phyloP scores from a whole-genome alignment of 2,329 filamentous ascomycete species.

The Talaromyces albobiverticillius region DNA sequence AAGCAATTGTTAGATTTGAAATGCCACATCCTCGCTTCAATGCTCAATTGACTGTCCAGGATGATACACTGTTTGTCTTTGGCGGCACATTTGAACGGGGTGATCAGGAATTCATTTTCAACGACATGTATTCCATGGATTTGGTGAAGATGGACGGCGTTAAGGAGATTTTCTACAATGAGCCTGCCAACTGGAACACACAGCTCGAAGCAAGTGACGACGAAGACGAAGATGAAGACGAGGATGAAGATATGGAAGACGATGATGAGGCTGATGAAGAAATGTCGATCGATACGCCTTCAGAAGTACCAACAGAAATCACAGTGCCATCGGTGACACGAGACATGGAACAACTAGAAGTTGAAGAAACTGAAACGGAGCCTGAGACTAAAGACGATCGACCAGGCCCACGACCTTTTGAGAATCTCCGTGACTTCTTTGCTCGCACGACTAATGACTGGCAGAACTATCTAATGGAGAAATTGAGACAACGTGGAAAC shows the following conservation, averaged over 20 bases:
- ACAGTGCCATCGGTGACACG: conserved; percentile 35
- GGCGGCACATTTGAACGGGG: conserved; percentile 94
- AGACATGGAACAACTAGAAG: conserved; percentile 36
- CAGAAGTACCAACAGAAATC: conserved; percentile 35
- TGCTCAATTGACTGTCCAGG: conserved; percentile 82
- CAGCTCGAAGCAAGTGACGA: conserved; percentile 59
- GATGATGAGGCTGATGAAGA: conserved; percentile 45
- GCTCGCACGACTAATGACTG: conserved; percentile 80
- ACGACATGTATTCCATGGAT: conserved; percentile 90
- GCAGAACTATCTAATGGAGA: conserved; percentile 82
- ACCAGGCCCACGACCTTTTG: conserved; percentile 78
- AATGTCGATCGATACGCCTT: conserved; percentile 38
- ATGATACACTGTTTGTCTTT: conserved; percentile 89
- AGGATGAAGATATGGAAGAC: conserved; percentile 39
- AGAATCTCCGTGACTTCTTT: conserved; percentile 89
- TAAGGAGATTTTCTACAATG: conserved; percentile 82
- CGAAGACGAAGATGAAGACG: conserved; percentile 39
- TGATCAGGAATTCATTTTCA: conserved; percentile 91
- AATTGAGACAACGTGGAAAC: conserved; percentile 65
- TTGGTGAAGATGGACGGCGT: conserved; percentile 94
- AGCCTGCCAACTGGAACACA: conserved; percentile 80
- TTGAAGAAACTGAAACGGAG: conserved; percentile 35
- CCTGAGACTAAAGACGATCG: conserved; percentile 66
- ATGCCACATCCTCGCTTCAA: conserved; percentile 91
- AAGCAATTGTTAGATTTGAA: conserved; percentile 69